Conservation (phyloP, 148 eudicot species). For the Chenopodium formosanum region DNA sequence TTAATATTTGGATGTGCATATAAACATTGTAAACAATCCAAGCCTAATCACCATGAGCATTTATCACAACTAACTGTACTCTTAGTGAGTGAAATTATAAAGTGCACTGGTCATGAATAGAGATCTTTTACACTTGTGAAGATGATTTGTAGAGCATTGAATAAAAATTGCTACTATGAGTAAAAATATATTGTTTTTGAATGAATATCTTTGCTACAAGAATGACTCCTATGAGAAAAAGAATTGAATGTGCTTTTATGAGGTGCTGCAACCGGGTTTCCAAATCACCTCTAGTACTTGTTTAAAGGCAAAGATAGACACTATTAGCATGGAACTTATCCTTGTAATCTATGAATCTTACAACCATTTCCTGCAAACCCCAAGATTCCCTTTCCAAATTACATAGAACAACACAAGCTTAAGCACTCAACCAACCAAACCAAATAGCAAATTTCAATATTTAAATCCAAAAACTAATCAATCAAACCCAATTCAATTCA, state of each 20-base stretch:
- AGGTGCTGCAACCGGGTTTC: background rate
- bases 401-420: too few relatives aligned
- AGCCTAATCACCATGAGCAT: background rate
- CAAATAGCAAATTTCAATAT: too few relatives aligned
- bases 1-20: background rate
- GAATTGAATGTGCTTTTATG: background rate
- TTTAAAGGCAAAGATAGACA: too few relatives aligned
- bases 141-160: background rate
- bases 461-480: too few relatives aligned
- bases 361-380: too few relatives aligned
- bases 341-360: too few relatives aligned
- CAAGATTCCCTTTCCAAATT: too few relatives aligned
- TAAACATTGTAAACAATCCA: background rate
- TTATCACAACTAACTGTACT: background rate
- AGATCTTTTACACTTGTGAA: background rate
- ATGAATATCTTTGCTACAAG: conserved; percentile 14
- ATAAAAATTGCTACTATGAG: background rate
- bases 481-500: too few relatives aligned
- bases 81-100: background rate
- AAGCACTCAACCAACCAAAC: background rate
- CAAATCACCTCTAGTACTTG: background rate
- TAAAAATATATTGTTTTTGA: background rate
- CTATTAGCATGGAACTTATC: too few relatives aligned
- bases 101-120: background rate
- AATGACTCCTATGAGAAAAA: background rate